Percentiles rank a stretch among this genome's conserved stretches.
Evolutionary conservation across 2,329 filamentous ascomycete genomes (phyloP).

Genomic region (Periconia macrospinosa): DNA sequence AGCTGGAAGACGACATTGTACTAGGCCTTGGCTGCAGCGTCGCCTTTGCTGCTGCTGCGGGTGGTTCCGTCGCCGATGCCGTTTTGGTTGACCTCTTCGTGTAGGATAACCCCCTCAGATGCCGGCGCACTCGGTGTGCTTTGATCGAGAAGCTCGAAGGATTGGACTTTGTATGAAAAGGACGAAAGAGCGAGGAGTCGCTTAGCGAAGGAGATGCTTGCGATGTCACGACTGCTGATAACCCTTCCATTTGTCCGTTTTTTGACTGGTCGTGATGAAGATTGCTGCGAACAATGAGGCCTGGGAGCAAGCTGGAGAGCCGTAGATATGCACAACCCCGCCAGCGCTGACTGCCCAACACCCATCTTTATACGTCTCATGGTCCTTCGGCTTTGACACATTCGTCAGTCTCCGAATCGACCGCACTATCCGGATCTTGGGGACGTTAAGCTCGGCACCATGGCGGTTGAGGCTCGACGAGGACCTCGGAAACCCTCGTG

Average conservation of each 20-base stretch:
- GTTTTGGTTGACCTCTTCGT: slow-evolving; percentile 14
- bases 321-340: background rate
- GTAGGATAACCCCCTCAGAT: slow-evolving; percentile 18
- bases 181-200: slow-evolving; percentile 20
- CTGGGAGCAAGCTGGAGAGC: slow-evolving; percentile 8
- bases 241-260: slow-evolving; percentile 42
- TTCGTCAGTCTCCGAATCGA: background rate
- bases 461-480: slow-evolving; percentile 15
- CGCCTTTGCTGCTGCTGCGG: slow-evolving; percentile 10
- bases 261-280: slow-evolving; percentile 37
- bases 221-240: slow-evolving; percentile 27
- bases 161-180: slow-evolving; percentile 16
- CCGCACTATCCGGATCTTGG: slow-evolving; percentile 16
- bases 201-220: slow-evolving; percentile 11
- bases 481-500: background rate
- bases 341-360: background rate
- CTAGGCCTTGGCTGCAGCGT: slow-evolving; percentile 41
- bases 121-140: slow-evolving; percentile 23
- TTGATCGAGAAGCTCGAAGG: slow-evolving; percentile 13
- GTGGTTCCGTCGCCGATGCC: no score
- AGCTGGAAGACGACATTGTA: slow-evolving; percentile 29
- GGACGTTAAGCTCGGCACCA: slow-evolving; percentile 34
- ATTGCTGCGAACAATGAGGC: slow-evolving; percentile 43
- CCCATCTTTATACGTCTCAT: slow-evolving; percentile 21
- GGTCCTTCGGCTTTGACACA: slow-evolving; percentile 20